These are phyloP conservation scores for Pyrus hybrid DNA, from an alignment of 331 rosid species.

Conservation along the genomic window DNA sequence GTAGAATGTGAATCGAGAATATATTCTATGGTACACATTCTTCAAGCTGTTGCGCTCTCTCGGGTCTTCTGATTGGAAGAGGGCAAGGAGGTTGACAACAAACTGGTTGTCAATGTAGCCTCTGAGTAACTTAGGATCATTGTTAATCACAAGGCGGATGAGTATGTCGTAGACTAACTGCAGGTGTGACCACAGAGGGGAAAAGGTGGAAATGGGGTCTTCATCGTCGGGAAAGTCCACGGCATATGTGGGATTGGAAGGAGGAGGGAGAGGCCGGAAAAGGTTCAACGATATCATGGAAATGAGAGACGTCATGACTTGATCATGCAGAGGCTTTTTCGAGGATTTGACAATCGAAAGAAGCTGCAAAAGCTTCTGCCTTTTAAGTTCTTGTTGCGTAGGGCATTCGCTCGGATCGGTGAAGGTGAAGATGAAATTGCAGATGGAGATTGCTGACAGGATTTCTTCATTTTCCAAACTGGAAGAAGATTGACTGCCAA, in stretches of 20 bases:
- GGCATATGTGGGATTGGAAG: slow-evolving; percentile 5
- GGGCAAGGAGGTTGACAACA: slow-evolving; percentile 44
- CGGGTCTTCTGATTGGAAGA: slow-evolving; percentile 68
- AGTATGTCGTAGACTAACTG: slow-evolving; percentile 65
- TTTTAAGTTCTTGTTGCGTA: slow-evolving; percentile 50
- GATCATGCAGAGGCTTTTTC: slow-evolving; percentile 29
- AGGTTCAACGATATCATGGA: slow-evolving; percentile 49
- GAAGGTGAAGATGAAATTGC: slow-evolving; percentile 40
- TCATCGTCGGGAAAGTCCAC: slow-evolving; percentile 52
- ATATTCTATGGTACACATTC: slow-evolving; percentile 57
- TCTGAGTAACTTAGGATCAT: slow-evolving; percentile 28
- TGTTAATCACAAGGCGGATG: slow-evolving; percentile 33
- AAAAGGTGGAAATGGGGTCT: slow-evolving; percentile 32
- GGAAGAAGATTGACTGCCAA: slow-evolving; percentile 19
- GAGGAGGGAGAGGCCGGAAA: slow-evolving; percentile 70
- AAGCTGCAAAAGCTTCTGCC: slow-evolving; percentile 47
- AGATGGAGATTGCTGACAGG: slow-evolving; percentile 37
- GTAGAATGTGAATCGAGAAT: slow-evolving; percentile 38
- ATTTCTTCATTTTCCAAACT: slow-evolving; percentile 40
- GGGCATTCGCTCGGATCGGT: slow-evolving; percentile 41
- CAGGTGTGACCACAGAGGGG: slow-evolving; percentile 60
- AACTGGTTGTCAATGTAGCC: slow-evolving; percentile 36
- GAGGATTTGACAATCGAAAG: slow-evolving; percentile 38
- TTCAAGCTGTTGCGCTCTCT: slow-evolving; percentile 74
- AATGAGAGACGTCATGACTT: slow-evolving; percentile 33